Conservation (phyloP, 2,329 filamentous ascomycete species). For the Elsinoe necatrix region DNA sequence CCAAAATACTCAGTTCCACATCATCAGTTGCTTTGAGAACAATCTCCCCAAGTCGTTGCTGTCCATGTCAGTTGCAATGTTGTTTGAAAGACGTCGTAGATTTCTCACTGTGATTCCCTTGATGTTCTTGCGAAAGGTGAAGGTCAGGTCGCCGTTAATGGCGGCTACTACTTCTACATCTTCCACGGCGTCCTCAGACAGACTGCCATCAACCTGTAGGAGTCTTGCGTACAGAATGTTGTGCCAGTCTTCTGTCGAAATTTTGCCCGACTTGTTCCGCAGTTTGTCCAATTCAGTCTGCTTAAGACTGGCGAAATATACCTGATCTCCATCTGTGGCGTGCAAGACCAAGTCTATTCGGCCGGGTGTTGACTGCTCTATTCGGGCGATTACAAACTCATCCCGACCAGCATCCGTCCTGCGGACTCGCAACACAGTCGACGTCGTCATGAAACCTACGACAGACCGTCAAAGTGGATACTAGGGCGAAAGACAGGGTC, state of each 20-base stretch:
- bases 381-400: conserved; percentile 52
- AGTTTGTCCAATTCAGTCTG: conserved; percentile 48
- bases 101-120: conserved; percentile 57
- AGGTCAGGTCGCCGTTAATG: conserved; percentile 46
- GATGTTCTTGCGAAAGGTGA: conserved; percentile 58
- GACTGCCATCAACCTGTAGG: conserved; percentile 33
- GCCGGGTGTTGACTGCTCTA: conserved; percentile 43
- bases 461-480: not conserved
- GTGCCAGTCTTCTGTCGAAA: conserved; percentile 54
- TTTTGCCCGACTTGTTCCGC: conserved; percentile 25
- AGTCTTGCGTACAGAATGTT: conserved; percentile 51
- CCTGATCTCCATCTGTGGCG: conserved; percentile 57
- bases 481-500: not conserved
- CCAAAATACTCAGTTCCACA: conserved; percentile 55
- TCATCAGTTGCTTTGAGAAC: conserved; percentile 48
- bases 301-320: conserved; percentile 53
- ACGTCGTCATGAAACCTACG: conserved; percentile 18
- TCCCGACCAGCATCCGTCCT: conserved; percentile 36
- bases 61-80: conserved; percentile 6
- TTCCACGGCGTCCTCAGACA: conserved; percentile 38
- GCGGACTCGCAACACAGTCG: conserved; percentile 49
- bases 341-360: conserved; percentile 57
- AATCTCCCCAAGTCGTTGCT: conserved; percentile 64
- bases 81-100: not conserved
- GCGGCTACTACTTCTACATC: conserved; percentile 53